These are phyloP conservation scores for Leccinum huronense DNA, from an alignment of 1,284 basidiomycete species.

Conservation along the genomic window DNA sequence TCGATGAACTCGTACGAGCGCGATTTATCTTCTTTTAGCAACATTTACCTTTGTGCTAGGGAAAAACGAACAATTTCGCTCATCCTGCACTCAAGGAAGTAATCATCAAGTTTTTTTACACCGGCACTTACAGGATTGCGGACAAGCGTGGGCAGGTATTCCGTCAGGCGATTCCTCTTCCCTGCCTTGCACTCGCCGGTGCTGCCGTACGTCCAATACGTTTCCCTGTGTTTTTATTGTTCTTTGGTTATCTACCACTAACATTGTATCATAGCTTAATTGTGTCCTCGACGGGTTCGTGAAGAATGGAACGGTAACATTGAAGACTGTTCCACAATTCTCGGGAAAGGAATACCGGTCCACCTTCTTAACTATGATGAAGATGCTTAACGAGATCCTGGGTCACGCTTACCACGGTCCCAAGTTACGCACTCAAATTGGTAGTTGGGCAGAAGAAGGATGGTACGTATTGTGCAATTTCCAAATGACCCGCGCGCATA, in stretches of 20 bases:
- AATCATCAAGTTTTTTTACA: too few species aligned
- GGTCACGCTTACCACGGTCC: background rate
- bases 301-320: background rate
- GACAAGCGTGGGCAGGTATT: background rate
- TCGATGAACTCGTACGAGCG: background rate
- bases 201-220: background rate
- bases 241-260: too few species aligned
- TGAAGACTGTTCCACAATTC: background rate
- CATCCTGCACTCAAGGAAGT: too few species aligned
- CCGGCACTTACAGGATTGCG: background rate
- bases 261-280: background rate
- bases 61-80: too few species aligned
- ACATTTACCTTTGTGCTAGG: too few species aligned
- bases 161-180: background rate
- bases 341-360: background rate
- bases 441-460: background rate
- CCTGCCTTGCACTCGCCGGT: background rate
- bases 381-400: background rate
- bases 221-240: too few species aligned
- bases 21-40: too few species aligned
- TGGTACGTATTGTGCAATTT: background rate
- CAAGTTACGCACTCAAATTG: background rate
- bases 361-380: background rate
- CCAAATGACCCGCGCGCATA: too few species aligned
- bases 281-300: background rate